Conservation (phyloP, 495 filamentous ascomycete species). For the Pseudomonodictys pantanalensis region DNA sequence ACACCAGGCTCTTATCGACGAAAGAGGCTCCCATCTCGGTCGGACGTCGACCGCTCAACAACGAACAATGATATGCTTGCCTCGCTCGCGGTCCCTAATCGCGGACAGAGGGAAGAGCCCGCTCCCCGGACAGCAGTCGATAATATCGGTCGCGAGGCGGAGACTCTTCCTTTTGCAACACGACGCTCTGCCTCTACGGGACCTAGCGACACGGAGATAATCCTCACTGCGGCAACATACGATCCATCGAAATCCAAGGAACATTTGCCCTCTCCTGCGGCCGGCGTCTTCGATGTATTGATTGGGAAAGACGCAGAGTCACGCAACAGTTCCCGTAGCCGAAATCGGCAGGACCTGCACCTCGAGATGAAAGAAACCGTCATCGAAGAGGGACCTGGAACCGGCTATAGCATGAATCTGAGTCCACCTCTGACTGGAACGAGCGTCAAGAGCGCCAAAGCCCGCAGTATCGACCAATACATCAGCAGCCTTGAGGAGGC, state of each 20-base stretch:
- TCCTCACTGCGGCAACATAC: conserved; percentile 35
- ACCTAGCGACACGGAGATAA: conserved; percentile 8
- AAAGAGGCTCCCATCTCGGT: conserved; percentile 77
- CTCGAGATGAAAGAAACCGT: conserved; percentile 36
- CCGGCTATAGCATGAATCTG: conserved; percentile 13
- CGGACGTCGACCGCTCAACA: conserved; percentile 56
- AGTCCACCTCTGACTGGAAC: conserved; percentile 41
- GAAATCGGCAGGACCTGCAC: conserved; percentile 79
- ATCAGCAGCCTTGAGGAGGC: conserved; percentile 83
- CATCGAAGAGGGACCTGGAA: conserved; percentile 13
- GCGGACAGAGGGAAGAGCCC: conserved; percentile 13
- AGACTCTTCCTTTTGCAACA: conserved; percentile 29
- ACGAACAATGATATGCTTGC: conserved; percentile 26
- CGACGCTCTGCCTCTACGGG: conserved; percentile 22
- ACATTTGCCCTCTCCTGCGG: conserved; percentile 56
- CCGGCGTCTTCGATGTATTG: conserved; percentile 54
- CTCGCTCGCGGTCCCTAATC: conserved; percentile 26
- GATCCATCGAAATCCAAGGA: conserved; percentile 21
- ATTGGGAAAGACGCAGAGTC: conserved; percentile 51
- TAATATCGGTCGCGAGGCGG: conserved; percentile 28
- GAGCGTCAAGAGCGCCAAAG: conserved; percentile 42
- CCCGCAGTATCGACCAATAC: conserved; percentile 75
- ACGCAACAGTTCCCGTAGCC: conserved; percentile 70
- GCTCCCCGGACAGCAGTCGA: conserved; percentile 29
- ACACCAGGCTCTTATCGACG: conserved; percentile 69